Evolutionary conservation across 106 monocot species (phyloP).

Genomic region (Phalaenopsis equestris): DNA sequence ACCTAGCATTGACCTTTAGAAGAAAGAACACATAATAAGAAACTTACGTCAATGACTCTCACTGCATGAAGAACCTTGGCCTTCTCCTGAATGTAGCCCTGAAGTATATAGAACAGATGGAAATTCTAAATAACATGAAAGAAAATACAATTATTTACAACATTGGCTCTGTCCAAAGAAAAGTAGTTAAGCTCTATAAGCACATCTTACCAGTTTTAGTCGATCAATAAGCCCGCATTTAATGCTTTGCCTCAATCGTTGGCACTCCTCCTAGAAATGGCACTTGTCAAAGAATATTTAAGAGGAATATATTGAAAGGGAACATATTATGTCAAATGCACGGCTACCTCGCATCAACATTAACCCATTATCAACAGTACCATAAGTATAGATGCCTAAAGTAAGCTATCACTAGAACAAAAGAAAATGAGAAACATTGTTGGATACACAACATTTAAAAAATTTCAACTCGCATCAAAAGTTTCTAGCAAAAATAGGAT

Average conservation of each 20-base stretch:
- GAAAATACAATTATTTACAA: not conserved
- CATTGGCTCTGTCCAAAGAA: not conserved
- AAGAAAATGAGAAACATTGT: not conserved
- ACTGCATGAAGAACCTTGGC: conserved; percentile 63
- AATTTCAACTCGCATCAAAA: no score
- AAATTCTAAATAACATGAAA: not conserved
- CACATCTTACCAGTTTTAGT: conserved; percentile 67
- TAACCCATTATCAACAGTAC: not conserved
- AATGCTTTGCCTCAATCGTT: conserved; percentile 83
- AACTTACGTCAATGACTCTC: conserved; percentile 83
- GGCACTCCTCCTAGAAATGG: conserved; percentile 80
- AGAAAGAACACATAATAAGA: not conserved
- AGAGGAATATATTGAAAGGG: not conserved
- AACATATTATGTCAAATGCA: not conserved
- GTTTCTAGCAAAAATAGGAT: not conserved
- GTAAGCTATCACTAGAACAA: not conserved
- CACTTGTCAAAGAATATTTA: conserved; percentile 3
- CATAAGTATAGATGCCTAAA: not conserved
- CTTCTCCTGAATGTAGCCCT: conserved; percentile 79
- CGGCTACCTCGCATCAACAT: not conserved
- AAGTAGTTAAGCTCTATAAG: not conserved
- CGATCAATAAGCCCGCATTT: conserved; percentile 70
- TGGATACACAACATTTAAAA: no score
- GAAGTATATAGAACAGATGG: conserved; percentile 14
- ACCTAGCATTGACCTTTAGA: not conserved